Base-by-base conservation (phyloP, 768 basidiomycete species). In the Tephrocybe sp. region DNA sequence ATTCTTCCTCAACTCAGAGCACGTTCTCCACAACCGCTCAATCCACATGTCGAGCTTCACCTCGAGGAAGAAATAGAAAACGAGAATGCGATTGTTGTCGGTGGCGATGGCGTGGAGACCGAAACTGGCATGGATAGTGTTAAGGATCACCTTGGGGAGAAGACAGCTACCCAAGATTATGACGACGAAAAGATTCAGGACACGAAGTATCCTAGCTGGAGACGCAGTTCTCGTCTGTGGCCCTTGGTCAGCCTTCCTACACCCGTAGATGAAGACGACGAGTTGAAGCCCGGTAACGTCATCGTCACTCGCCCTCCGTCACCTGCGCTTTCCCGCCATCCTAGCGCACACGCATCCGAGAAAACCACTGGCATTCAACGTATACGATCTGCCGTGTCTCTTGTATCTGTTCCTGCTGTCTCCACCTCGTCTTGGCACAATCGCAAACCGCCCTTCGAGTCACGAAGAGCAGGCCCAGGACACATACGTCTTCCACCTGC, bases 1-100 rank as follows among this genome's bases (percentile, higher is more conserved):
- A 68, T 74, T 36, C 73, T 89, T n/a, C 82, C 83, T 5, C 71
- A 75, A 44, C 59, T 75, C 26, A 79, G 83, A 62, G 69, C 64
- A 11, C 68, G 71, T 5, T 74, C 73, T 3, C 79, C 80, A 12
- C 78, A 80, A 55, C 63, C 71, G 27, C 74, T 91, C 40, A 79
- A 75, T 35, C 66, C 68, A 18, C 64, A 73, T 19, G 80, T 80
- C 5, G 85, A 89, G 65, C 74, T 71, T 36, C 76, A 72, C 22
- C 73, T 92, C 15, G 86, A 83, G 49, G 64, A 78, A 42, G 90
- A 92, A 60, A 89, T 89, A 22, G 80, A 82, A 57, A 87, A 75
- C 52, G 82, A 83, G 31, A 75, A 78, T 8, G 72, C 83, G 3
- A 80, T 79, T 18, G 74, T 90, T 31, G 89, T 92, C 12, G 73